phyloP scores from a whole-genome alignment of 495 filamentous ascomycete genomes.

The Pyrenula aspistea region DNA sequence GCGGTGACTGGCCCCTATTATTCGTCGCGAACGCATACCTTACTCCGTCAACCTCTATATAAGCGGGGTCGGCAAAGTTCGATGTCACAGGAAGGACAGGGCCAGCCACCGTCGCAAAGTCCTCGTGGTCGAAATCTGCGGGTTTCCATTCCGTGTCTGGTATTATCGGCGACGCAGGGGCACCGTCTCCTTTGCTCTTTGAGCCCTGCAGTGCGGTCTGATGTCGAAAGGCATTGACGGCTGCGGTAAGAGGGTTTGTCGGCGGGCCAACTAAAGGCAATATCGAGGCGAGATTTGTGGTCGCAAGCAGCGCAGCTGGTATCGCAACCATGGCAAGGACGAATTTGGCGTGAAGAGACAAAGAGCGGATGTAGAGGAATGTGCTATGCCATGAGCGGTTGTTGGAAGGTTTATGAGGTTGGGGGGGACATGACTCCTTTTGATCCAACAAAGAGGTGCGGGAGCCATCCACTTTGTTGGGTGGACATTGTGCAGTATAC shows the following conservation, averaged over 20 bases:
- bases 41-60: constrained; percentile 18
- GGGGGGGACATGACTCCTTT: background rate
- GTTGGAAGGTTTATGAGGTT: background rate
- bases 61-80: constrained; percentile 27
- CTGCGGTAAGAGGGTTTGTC: background rate
- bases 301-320: background rate
- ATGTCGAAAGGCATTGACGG: background rate
- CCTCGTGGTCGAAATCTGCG: background rate
- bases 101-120: constrained; percentile 2
- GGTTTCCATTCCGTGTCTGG: background rate
- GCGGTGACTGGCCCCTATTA: constrained; percentile 11
- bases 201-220: background rate
- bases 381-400: background rate
- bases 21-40: constrained; percentile 34
- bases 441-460: background rate
- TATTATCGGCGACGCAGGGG: background rate
- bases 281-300: background rate
- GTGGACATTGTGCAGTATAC: background rate
- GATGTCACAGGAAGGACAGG: constrained; percentile 18
- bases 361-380: background rate
- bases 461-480: background rate
- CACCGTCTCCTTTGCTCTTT: background rate
- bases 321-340: background rate
- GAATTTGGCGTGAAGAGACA: background rate
- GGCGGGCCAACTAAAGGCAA: background rate